Conservation (phyloP, 2,329 filamentous ascomycete species). For the Penicillium italicum region DNA sequence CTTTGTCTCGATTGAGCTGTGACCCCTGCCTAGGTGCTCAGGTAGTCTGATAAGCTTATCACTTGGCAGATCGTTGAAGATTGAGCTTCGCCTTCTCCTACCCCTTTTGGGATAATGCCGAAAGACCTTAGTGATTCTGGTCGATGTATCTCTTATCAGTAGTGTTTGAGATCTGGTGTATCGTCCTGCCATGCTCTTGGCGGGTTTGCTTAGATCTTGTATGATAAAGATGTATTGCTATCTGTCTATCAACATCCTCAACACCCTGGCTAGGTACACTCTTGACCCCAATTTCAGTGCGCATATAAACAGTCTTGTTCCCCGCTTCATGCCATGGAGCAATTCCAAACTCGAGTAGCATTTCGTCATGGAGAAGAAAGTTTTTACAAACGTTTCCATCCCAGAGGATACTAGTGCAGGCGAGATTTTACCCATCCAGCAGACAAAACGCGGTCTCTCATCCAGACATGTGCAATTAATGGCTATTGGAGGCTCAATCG, state of each 20-base stretch:
- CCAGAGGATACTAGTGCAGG: constrained; percentile 15
- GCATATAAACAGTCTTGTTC: constrained; percentile 12
- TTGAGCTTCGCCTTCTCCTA: constrained; percentile 18
- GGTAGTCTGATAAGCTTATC: constrained; percentile 14
- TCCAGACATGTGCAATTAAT: constrained; percentile 43
- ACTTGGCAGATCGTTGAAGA: constrained; percentile 12
- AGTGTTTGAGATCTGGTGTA: not conserved
- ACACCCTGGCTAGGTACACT: too few relatives aligned
- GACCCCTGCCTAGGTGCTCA: not conserved
- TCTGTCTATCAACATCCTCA: constrained; percentile 7
- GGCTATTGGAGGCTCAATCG: constrained; percentile 40
- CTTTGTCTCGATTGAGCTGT: not conserved
- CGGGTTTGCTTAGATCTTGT: not conserved
- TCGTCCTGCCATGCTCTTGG: not conserved
- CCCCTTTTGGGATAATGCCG: constrained; percentile 11
- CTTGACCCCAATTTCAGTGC: constrained; percentile 8
- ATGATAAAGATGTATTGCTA: not conserved
- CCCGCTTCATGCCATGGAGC: constrained; percentile 4
- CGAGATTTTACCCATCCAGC: constrained; percentile 11
- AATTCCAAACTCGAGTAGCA: not conserved
- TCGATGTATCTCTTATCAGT: constrained; percentile 3
- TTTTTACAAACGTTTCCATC: constrained; percentile 11
- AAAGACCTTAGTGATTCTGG: not conserved
- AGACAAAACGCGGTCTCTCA: constrained; percentile 36
- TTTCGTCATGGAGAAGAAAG: constrained; percentile 20